A percentile compares a stretch with the other conserved stretches of the same genome.
Evolutionary conservation across 139 green algal genomes (phyloP).

Genomic region (Mychonastes homosphaera): DNA sequence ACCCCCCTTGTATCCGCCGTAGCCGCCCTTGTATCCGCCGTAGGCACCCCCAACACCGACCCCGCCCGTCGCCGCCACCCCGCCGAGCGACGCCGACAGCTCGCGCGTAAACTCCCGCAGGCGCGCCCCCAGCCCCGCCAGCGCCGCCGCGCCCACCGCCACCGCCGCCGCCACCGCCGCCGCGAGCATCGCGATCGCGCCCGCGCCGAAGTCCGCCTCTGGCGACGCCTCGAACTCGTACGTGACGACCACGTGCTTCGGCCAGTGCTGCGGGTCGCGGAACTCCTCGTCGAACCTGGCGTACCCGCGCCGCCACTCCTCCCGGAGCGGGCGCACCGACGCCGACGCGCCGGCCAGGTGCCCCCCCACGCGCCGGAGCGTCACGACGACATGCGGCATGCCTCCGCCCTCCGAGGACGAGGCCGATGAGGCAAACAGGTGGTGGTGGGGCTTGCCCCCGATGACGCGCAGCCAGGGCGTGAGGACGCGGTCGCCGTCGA

Average conservation of each 20-base stretch:
- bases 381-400: slow-evolving; percentile 44
- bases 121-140: not conserved
- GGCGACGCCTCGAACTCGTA: slow-evolving; percentile 38
- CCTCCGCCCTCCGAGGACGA: no score
- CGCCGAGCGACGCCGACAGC: not conserved
- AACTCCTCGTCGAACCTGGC: slow-evolving; percentile 40
- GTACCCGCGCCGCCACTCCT: slow-evolving; percentile 28
- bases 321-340: slow-evolving; percentile 29
- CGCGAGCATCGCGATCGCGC: slow-evolving; percentile 43
- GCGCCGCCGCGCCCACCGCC: not conserved
- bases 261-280: slow-evolving; percentile 51
- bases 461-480: slow-evolving; percentile 58
- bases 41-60: slow-evolving; percentile 2
- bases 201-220: slow-evolving; percentile 43
- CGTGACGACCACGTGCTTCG: slow-evolving; percentile 62
- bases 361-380: slow-evolving; percentile 37
- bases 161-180: slow-evolving; percentile 14
- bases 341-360: slow-evolving; percentile 36
- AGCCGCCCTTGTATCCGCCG: not conserved
- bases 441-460: slow-evolving; percentile 28
- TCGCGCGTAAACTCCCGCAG: not conserved
- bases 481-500: slow-evolving; percentile 39
- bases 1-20: no score
- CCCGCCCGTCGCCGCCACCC: no score
- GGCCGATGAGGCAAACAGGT: no score